phyloP scores from a whole-genome alignment of 441 rosid genomes.

The Manihot esculenta region DNA sequence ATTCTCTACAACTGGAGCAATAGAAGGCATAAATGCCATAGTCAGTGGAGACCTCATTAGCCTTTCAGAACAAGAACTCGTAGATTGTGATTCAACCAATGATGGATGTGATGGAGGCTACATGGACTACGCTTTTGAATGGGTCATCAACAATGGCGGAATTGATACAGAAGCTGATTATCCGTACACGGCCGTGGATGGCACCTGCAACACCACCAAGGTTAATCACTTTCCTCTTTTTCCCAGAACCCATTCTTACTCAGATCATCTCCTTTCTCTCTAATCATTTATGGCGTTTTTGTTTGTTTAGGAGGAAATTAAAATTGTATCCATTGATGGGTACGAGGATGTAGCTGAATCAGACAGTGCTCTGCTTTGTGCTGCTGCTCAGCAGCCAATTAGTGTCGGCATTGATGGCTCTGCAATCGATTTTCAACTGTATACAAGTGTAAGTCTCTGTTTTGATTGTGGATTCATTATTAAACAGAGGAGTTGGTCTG shows the following conservation, averaged over 20 bases:
- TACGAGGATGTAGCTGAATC: slow-evolving; percentile 56
- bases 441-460: slow-evolving; percentile 54
- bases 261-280: neutral
- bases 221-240: slow-evolving; percentile 17
- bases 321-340: slow-evolving; percentile 53
- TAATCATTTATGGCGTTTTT: slow-evolving; percentile 3
- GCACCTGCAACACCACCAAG: slow-evolving; percentile 57
- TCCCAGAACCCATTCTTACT: neutral
- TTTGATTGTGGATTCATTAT: neutral
- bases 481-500: no score
- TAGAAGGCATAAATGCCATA: slow-evolving; percentile 64
- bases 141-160: slow-evolving; percentile 64
- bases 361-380: slow-evolving; percentile 62
- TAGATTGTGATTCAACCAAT: slow-evolving; percentile 60
- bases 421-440: slow-evolving; percentile 63
- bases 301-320: slow-evolving; percentile 40
- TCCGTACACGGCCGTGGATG: slow-evolving; percentile 51
- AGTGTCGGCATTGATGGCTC: slow-evolving; percentile 73
- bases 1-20: slow-evolving; percentile 66
- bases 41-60: slow-evolving; percentile 50
- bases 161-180: slow-evolving; percentile 55
- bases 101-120: slow-evolving; percentile 69
- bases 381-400: slow-evolving; percentile 64
- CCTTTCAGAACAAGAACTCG: slow-evolving; percentile 71
- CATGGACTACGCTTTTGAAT: slow-evolving; percentile 76